Evolutionary conservation across 2,329 filamentous ascomycete species (phyloP).

Genomic region (Stagonosporopsis vannaccii): DNA sequence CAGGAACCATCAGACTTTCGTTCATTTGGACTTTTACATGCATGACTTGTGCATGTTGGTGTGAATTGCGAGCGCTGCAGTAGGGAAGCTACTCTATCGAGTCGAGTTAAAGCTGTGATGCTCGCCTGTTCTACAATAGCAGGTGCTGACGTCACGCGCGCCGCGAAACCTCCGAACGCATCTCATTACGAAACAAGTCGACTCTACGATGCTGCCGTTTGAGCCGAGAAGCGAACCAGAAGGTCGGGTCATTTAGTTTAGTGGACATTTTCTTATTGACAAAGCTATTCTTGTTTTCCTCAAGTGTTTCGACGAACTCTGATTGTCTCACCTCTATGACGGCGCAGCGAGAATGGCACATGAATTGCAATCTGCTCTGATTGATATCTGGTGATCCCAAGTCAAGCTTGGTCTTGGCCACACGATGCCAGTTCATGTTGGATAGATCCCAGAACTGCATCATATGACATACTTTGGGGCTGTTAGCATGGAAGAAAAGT

Average conservation of each 20-base stretch:
- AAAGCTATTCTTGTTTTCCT: background rate
- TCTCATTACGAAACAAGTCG: constrained; percentile 3
- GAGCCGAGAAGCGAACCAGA: constrained; percentile 13
- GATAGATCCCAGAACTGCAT: too few species aligned
- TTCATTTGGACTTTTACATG: background rate
- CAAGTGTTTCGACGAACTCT: background rate
- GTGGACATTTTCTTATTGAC: background rate
- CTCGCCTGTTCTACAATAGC: background rate
- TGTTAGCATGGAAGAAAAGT: background rate
- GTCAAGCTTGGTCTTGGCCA: background rate
- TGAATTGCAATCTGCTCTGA: background rate
- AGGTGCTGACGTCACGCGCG: constrained; percentile 10
- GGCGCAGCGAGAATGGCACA: too few species aligned
- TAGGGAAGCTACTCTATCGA: background rate
- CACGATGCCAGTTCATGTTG: background rate
- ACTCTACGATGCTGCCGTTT: constrained; percentile 5
- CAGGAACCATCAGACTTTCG: background rate
- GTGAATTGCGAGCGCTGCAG: background rate
- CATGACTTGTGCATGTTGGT: background rate
- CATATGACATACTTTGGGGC: constrained; percentile 6
- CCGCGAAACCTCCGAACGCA: constrained; percentile 8
- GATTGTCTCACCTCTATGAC: background rate
- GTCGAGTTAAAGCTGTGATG: background rate
- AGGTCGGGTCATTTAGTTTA: background rate
- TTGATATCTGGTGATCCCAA: background rate